Evolutionary conservation across 768 basidiomycete species (phyloP), one percentile per base, ranked within the genome.

Genomic region (Pisolithus albus): DNA sequence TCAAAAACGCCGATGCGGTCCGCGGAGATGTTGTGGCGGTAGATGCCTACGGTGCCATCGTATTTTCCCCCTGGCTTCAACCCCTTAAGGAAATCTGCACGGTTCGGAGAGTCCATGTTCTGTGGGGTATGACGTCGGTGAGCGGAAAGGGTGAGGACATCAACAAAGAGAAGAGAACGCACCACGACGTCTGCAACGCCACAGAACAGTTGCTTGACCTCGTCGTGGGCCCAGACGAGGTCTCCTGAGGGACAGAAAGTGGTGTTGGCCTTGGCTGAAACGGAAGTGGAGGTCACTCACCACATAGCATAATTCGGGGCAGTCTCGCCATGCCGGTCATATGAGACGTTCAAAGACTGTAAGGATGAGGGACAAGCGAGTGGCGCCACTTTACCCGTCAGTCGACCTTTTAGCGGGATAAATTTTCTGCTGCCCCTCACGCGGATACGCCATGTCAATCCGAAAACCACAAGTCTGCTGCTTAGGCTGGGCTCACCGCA

Each of bases 221-320:
- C 88, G 23, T 88, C 75, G 53, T 87, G 81, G 0, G 91, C 88
- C 90, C 90, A 93, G 28, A 84, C 76, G 51, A 92, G 79, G 54
- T 80, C 69, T 48, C 82, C 88, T 88, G 60, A 6, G 51, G 10
- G 47, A 21, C 4, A 7, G 26, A 34, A 44, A 46, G 18, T 11
- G 36, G 51, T 26, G 40, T 46, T 9, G 7, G 7, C 13, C 34
- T 34, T 34, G 34, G 34, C 34, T 34, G 34, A 11, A 34, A 15
- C 34, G 13, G 39, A 41, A 19, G 43, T 45, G 4, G 9, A 46
- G 26, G 28, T 34, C 48, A 53, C 68, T 51, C 37, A 70, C 70
- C 70, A 15, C 70, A 70, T 24, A 74, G 48, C 56, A 72, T 42
- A 16, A 72, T 61, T 32, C 66, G 64, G 43, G 52, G 67, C 38